Evolutionary conservation across 2,329 filamentous ascomycete species (phyloP), one percentile per base, ranked within the genome.

Genomic region (Ilyonectria mors-panacis): DNA sequence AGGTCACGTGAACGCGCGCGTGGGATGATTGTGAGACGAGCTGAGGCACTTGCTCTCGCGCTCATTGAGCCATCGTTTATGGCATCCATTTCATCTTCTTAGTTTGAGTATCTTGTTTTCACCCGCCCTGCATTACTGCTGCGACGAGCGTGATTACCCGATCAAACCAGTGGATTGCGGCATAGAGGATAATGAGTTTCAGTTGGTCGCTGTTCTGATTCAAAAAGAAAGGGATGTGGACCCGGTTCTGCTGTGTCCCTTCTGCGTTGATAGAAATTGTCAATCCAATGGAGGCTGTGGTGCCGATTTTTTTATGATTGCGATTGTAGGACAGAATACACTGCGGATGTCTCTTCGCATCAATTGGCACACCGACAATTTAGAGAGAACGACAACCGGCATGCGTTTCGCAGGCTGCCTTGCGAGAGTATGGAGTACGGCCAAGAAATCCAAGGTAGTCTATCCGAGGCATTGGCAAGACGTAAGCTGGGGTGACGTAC

Each of bases 1-100:
- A 0, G 3, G 3, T 55, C 74, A 76, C 74, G 74, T 76, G 74
- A 1, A 0, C 0, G 0, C 0, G 48, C 72, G 70, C 69, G 66
- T 74, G 54, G 4, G 21, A 28, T 19, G 15, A 39, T 39, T 39
- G 35, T 13, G 37, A 17, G 12, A 39, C 17, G 37, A 15, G 4
- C 17, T 26, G 26, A 26, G 37, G 17, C 37, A 39, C 12, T 39
- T 39, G 10, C 2, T 4, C 17, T 15, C 35, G 35, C n/a, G 42
- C 42, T 45, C n/a, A 45, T n/a, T n/a, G n/a, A n/a, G n/a, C n/a
- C n/a, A n/a, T 45, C 12, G 42, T 21, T 23, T 8, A 21, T 19
- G 39, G 19, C 17, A 44, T 19, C 8, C n/a, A n/a, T 28, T 48
- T 48, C 21, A 12, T 17, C 45, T 51, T 3, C 4, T 33, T 30